Evolutionary conservation across 257 asterid genomes (phyloP).

Genomic region (Scutellaria baicalensis): DNA sequence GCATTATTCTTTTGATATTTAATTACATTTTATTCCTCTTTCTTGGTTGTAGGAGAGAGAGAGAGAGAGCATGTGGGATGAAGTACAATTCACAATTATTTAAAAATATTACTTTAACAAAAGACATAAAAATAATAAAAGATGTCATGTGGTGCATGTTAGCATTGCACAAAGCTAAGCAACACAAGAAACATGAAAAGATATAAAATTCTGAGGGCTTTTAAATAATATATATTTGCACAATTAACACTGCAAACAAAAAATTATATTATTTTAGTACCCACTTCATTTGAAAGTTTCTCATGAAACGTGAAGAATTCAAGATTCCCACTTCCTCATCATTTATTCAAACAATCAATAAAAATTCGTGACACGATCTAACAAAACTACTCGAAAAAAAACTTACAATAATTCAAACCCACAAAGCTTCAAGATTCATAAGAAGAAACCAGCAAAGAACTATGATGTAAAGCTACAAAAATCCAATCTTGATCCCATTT

Average conservation of each 20-base stretch:
- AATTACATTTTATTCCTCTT: neutral
- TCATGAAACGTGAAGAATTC: slow-evolving; percentile 36
- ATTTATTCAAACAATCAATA: neutral
- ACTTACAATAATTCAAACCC: neutral
- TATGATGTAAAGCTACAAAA: neutral
- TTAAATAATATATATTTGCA: neutral
- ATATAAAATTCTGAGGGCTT: slow-evolving; percentile 1
- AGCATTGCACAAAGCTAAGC: slow-evolving; percentile 23
- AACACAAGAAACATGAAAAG: slow-evolving; percentile 22
- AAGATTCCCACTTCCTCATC: slow-evolving; percentile 10
- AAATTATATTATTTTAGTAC: slow-evolving; percentile 3
- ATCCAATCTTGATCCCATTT: neutral
- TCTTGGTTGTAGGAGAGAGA: neutral
- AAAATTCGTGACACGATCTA: neutral
- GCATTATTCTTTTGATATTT: slow-evolving; percentile 8
- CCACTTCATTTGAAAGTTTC: slow-evolving; percentile 12
- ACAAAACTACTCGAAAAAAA: neutral
- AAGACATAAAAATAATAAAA: slow-evolving; percentile 17
- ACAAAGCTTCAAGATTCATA: neutral
- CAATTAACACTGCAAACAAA: neutral
- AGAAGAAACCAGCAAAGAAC: neutral
- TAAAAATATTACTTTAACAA: neutral
- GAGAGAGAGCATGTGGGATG: slow-evolving; percentile 6
- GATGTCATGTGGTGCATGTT: slow-evolving; percentile 40
- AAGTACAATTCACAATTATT: slow-evolving; percentile 2